These are phyloP conservation scores for Botrytis aclada DNA, from an alignment of 2,329 filamentous ascomycete species.

Conservation along the genomic window DNA sequence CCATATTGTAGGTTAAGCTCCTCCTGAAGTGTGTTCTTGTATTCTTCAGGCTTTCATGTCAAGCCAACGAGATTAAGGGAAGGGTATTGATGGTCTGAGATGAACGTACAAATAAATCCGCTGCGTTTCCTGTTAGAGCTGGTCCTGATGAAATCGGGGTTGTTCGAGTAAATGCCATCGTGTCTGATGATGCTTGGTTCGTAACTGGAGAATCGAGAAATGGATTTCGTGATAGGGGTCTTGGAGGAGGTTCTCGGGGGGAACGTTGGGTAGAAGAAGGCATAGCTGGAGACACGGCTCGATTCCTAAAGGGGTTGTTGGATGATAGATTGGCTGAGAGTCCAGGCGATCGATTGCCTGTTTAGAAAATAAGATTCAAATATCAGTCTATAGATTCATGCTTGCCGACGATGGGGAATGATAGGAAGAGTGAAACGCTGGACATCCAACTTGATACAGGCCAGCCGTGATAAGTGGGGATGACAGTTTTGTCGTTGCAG, in stretches of 20 bases:
- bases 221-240: conserved; percentile 70
- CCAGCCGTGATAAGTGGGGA: conserved; percentile 33
- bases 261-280: conserved; percentile 46
- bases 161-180: conserved; percentile 48
- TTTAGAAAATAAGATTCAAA: conserved; percentile 30
- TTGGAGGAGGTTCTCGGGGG: conserved; percentile 54
- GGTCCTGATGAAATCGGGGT: conserved; percentile 41
- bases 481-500: conserved; percentile 26
- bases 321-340: conserved; percentile 64
- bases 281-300: conserved; percentile 58
- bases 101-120: conserved; percentile 73
- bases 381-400: conserved; percentile 35
- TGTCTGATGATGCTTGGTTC: conserved; percentile 38
- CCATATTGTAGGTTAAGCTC: not conserved
- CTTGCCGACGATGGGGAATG: conserved; percentile 28
- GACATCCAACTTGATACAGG: conserved; percentile 35
- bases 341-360: conserved; percentile 43
- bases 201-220: conserved; percentile 59
- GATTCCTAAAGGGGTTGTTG: conserved; percentile 79
- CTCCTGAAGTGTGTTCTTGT: not conserved
- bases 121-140: conserved; percentile 50
- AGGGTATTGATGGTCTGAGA: not conserved
- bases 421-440: conserved; percentile 32
- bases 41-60: not conserved
- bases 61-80: not conserved